Evolutionary conservation across 2,329 filamentous ascomycete genomes (phyloP), one percentile per base, ranked within the genome.

Genomic region (Colletotrichum sp.): DNA sequence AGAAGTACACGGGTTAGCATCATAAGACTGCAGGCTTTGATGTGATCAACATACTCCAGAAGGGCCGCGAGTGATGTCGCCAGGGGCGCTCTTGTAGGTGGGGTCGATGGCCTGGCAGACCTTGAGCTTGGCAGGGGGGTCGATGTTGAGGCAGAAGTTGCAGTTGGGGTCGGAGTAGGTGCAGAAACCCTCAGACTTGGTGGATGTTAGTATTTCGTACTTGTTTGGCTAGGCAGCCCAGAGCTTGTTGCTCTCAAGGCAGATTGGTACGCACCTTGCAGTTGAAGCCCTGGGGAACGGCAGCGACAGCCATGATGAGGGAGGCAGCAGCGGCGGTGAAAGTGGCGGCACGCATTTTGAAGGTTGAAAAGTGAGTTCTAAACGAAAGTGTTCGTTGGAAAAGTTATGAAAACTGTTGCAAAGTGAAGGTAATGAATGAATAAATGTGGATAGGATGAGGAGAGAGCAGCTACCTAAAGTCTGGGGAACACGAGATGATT

Each of bases 161-260:
- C 69, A 71, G 69, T 71, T 65, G 39, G 59, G 69, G 69, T 71
- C 69, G 39, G 57, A 64, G 59, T 49, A 52, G 15, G 59, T 55
- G 39, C 69, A 71, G 69, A 71, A 71, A 9, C 69, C 69, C 28
- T 71, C 34, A 62, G n/a, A 44, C 16, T 26, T 30, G 15, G 15
- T 52, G 24, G 15, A 32, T 62, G 24, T 49, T 32, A 16, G 18
- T 28, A 24, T n/a, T 55, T 32, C 6, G 21, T 28, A 24, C 15
- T 28, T 28, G 44, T 6, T n/a, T 21, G 44, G 44, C n/a, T 13
- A 0, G 18, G 44, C 2, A 1, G 6, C 0, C 44, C 8, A 21
- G 21, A 52, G 44, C 10, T 52, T 52, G 10, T 52, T 52, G n/a
- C 18, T 13, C n/a, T 5, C 3, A 21, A 8, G 44, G 18, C 10